Evolutionary conservation across 495 filamentous ascomycete genomes (phyloP).

Genomic region (Talaromyces proteolyticus): DNA sequence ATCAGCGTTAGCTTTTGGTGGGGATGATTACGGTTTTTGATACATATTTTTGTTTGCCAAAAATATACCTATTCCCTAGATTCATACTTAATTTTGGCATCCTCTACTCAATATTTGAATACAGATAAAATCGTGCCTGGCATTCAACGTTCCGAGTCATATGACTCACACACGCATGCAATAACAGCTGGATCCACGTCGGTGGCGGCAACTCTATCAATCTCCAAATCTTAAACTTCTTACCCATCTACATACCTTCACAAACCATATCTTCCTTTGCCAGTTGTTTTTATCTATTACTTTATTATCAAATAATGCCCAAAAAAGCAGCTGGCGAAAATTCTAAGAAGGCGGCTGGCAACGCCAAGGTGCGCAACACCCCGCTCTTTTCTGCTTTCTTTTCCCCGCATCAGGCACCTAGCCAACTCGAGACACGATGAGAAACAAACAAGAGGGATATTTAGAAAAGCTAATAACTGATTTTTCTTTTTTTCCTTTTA

Average conservation of each 20-base stretch:
- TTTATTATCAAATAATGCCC: constrained; percentile 28
- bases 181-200: not conserved
- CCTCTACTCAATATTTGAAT: too few species aligned
- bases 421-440: too few species aligned
- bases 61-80: too few species aligned
- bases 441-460: not conserved
- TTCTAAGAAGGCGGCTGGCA: constrained; percentile 85
- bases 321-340: constrained; percentile 69
- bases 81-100: too few species aligned
- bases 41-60: not conserved
- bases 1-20: constrained; percentile 99
- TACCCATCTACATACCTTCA: not conserved
- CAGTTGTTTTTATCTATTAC: not conserved
- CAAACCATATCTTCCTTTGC: not conserved
- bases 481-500: too few species aligned
- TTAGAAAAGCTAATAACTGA: too few species aligned
- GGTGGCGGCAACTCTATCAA: not conserved
- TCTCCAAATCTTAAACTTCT: not conserved
- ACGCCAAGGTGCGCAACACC: constrained; percentile 52
- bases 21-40: constrained; percentile 40
- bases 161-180: too few species aligned
- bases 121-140: too few species aligned
- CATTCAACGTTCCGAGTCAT: not conserved
- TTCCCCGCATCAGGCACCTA: not conserved
- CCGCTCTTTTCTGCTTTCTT: not conserved